A percentile compares a stretch with the other conserved stretches of the same genome.
Conservation (phyloP, 2,329 filamentous ascomycete genomes). For the Plenodomus lindquistii region DNA sequence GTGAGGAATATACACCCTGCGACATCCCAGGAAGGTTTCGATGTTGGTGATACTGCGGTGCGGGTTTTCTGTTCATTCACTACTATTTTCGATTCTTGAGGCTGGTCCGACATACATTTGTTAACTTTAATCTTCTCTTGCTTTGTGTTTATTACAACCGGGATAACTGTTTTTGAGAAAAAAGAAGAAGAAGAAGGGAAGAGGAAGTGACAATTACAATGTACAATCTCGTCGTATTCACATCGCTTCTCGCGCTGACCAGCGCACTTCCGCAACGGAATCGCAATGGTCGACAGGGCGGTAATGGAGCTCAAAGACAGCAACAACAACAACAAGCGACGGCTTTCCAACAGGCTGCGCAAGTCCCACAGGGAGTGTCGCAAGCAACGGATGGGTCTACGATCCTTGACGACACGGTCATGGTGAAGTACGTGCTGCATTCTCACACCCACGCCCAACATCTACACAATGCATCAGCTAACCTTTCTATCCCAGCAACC, state of each 20-base stretch:
- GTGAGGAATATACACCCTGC: no score
- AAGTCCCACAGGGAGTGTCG: slow-evolving; percentile 41
- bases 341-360: slow-evolving; percentile 40
- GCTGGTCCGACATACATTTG: no score
- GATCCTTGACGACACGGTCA: slow-evolving; percentile 60
- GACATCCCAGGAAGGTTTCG: no score
- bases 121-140: no score
- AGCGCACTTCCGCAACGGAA: slow-evolving; percentile 31
- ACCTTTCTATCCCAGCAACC: slow-evolving; percentile 44
- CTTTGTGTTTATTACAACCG: no score
- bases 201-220: slow-evolving; percentile 3
- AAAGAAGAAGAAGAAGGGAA: no score
- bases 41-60: no score
- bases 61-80: background rate
- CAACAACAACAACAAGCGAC: slow-evolving; percentile 19
- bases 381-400: slow-evolving; percentile 58
- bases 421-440: slow-evolving; percentile 53
- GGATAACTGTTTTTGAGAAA: no score
- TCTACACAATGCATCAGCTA: slow-evolving; percentile 5
- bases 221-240: slow-evolving; percentile 14
- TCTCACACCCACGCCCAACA: slow-evolving; percentile 6
- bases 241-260: slow-evolving; percentile 25
- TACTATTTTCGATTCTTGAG: no score
- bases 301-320: no score
- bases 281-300: slow-evolving; percentile 9